These are phyloP conservation scores for Nothophytophthora sp. DNA, from an alignment of 352 stramenopile genomes.

Conservation along the genomic window DNA sequence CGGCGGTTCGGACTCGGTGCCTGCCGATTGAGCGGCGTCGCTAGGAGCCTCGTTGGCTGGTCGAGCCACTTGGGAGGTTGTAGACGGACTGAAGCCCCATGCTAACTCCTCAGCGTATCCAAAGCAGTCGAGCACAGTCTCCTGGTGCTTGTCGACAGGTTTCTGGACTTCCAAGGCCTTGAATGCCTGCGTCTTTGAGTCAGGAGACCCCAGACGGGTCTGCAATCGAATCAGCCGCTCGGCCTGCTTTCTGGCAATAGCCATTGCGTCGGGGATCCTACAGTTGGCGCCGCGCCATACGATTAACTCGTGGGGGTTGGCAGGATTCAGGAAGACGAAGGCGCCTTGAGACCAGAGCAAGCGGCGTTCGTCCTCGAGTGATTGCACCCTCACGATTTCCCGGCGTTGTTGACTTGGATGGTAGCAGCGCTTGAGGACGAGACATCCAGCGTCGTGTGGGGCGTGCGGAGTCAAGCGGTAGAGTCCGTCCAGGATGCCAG, in stretches of 20 bases:
- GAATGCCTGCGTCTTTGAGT: neutral
- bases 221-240: slow-evolving; percentile 27
- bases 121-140: slow-evolving; percentile 30
- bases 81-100: slow-evolving; percentile 20
- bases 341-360: slow-evolving; percentile 41
- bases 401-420: slow-evolving; percentile 10
- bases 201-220: neutral
- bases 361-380: slow-evolving; percentile 7
- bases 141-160: neutral
- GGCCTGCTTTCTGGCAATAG: slow-evolving; percentile 14
- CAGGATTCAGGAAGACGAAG: slow-evolving; percentile 42
- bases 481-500: slow-evolving; percentile 19
- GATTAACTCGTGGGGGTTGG: slow-evolving; percentile 18
- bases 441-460: slow-evolving; percentile 34
- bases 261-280: slow-evolving; percentile 23
- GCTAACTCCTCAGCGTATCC: slow-evolving; percentile 37
- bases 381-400: slow-evolving; percentile 7
- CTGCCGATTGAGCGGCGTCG: neutral
- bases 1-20: slow-evolving; percentile 3
- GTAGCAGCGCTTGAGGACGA: slow-evolving; percentile 61
- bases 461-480: slow-evolving; percentile 53
- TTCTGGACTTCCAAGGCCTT: slow-evolving; percentile 8
- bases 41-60: neutral
- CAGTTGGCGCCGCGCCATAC: slow-evolving; percentile 44
- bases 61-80: neutral